Conservation (phyloP, 495 filamentous ascomycete genomes). For the Daldinia caldariorum region DNA sequence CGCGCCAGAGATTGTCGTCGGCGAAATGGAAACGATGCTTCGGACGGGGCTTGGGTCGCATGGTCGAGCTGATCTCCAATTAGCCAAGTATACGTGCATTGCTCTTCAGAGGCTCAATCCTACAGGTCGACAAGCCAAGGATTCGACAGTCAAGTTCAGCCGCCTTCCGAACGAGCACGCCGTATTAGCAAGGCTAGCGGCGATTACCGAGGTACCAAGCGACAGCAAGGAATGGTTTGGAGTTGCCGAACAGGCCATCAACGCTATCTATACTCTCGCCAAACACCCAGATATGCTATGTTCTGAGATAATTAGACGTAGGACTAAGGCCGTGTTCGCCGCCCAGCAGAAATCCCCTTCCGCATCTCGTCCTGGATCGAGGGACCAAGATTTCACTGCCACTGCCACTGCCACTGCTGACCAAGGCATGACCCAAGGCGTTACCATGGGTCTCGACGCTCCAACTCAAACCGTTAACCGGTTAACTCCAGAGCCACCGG, state of each 20-base stretch:
- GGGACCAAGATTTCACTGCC: conserved; percentile 49
- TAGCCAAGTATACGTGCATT: conserved; percentile 95
- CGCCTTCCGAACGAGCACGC: conserved; percentile 94
- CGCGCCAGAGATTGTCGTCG: conserved; percentile 89
- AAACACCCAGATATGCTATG: conserved; percentile 95
- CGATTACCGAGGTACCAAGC: conserved; percentile 81
- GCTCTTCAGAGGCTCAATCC: conserved; percentile 89
- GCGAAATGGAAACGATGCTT: conserved; percentile 92
- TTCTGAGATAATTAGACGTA: conserved; percentile 87
- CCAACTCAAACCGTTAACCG: conserved; percentile 51
- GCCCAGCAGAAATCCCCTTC: conserved; percentile 43
- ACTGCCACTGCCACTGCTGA: conserved; percentile 45
- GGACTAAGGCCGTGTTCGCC: conserved; percentile 83
- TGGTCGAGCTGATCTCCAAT: conserved; percentile 81
- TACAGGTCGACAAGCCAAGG: conserved; percentile 80
- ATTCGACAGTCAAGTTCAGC: conserved; percentile 70
- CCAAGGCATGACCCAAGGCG: conserved; percentile 46
- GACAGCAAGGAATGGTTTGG: conserved; percentile 97
- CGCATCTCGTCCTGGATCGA: conserved; percentile 54
- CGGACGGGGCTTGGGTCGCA: conserved; percentile 85
- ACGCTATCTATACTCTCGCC: conserved; percentile 93
- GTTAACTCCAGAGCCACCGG: conserved; percentile 49
- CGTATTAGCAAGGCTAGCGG: conserved; percentile 79
- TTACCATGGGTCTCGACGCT: conserved; percentile 45
- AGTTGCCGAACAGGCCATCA: conserved; percentile 96